A percentile compares a stretch with the other conserved stretches of the same genome.
Conservation (phyloP, 257 asterid genomes). For the Ballota nigra region DNA sequence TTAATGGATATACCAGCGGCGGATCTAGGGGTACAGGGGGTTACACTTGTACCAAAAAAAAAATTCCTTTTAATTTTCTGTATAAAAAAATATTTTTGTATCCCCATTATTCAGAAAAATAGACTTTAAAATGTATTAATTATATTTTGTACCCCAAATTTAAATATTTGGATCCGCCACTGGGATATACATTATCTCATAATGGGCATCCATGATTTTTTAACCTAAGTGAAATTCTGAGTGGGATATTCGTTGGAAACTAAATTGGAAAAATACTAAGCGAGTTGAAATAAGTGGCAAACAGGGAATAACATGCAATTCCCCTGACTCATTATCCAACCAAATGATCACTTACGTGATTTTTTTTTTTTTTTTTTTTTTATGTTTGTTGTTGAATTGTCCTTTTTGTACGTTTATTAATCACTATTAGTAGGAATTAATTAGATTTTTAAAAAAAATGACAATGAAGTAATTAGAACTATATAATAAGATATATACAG, state of each 20-base stretch:
- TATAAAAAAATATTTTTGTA: too few relatives aligned
- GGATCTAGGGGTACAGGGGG: too few relatives aligned
- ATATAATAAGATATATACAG: too few relatives aligned
- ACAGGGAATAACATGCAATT: constrained; percentile 28
- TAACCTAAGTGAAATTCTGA: constrained; percentile 22
- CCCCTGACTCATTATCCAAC: constrained; percentile 28
- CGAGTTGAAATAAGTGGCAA: constrained; percentile 27
- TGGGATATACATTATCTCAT: neutral
- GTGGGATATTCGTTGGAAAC: constrained; percentile 20
- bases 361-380: neutral
- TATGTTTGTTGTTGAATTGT: neutral
- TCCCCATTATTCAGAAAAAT: too few relatives aligned
- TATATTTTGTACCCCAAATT: too few relatives aligned
- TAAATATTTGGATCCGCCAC: too few relatives aligned
- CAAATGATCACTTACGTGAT: neutral
- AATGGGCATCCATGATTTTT: constrained; percentile 2
- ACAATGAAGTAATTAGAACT: neutral
- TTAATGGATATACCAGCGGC: constrained; percentile 3
- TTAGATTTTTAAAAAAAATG: too few relatives aligned
- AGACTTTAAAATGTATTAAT: too few relatives aligned
- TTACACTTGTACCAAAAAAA: too few relatives aligned
- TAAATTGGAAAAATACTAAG: neutral
- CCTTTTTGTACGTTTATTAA: neutral
- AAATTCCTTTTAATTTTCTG: too few relatives aligned
- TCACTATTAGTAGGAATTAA: neutral